Percentiles rank a stretch among this genome's conserved stretches.
These are phyloP conservation scores for Kazachstania kunashirensis DNA, from an alignment of 805 yeast species.

Conservation along the genomic window DNA sequence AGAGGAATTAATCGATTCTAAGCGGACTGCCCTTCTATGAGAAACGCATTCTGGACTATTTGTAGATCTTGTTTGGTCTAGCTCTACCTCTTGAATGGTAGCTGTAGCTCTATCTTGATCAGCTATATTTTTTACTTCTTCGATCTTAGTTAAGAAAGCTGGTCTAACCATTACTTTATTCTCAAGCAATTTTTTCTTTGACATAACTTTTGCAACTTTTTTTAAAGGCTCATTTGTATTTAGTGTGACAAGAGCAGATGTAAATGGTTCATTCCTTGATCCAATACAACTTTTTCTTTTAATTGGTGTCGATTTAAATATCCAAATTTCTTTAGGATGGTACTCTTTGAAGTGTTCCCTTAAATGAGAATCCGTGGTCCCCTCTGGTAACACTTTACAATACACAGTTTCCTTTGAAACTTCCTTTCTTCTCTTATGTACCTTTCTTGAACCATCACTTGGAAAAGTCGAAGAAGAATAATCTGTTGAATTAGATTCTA, in stretches of 20 bases:
- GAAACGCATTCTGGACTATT: no score
- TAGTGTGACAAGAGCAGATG: constrained; percentile 45
- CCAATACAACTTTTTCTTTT: constrained; percentile 2
- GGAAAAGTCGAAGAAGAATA: neutral
- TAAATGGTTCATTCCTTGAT: constrained; percentile 13
- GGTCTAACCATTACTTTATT: constrained; percentile 31
- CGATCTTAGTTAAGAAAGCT: constrained; percentile 36
- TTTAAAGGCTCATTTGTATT: constrained; percentile 35
- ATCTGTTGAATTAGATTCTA: neutral
- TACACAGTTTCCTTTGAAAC: constrained; percentile 39
- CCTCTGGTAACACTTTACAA: constrained; percentile 34
- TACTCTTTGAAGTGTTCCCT: constrained; percentile 37
- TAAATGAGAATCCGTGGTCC: constrained; percentile 36
- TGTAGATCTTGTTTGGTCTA: no score
- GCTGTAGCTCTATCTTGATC: constrained; percentile 4
- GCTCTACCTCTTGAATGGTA: neutral
- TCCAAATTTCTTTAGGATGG: constrained; percentile 39
- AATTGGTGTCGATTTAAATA: constrained; percentile 28
- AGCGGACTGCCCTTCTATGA: no score
- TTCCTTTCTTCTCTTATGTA: constrained; percentile 4
- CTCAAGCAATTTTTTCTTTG: constrained; percentile 32
- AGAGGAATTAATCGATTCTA: no score
- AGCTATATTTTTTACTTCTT: constrained; percentile 35
- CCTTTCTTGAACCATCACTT: neutral
- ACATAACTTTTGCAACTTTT: constrained; percentile 35